Percentiles rank a stretch among this genome's conserved stretches.
These are phyloP conservation scores for Zea luxurians DNA, from an alignment of 176 grass and related monocot species.

Conservation along the genomic window DNA sequence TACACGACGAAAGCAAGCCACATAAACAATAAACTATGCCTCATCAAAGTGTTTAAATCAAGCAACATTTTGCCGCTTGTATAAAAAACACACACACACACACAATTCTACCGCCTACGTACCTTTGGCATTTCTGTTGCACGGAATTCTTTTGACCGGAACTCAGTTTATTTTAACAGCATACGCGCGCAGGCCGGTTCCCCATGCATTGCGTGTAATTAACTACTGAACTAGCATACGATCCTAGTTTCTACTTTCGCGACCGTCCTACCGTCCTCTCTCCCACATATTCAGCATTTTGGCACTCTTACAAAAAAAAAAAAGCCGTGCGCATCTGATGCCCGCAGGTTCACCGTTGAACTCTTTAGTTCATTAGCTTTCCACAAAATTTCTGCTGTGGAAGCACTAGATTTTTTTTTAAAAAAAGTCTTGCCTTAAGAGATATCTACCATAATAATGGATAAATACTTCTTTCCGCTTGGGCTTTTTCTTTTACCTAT, in stretches of 20 bases:
- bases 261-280: neutral
- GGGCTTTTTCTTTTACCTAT: too few species aligned
- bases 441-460: neutral
- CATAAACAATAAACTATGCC: too few species aligned
- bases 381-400: neutral
- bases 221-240: neutral
- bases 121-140: neutral
- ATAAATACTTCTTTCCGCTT: too few species aligned
- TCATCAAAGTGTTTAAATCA: neutral
- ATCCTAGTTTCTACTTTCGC: neutral
- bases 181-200: neutral
- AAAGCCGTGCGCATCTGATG: neutral
- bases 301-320: neutral
- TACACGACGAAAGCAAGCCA: too few species aligned
- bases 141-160: constrained; percentile 11
- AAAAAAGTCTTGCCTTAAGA: neutral
- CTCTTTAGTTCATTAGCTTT: neutral
- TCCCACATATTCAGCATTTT: neutral
- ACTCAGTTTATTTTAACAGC: neutral
- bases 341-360: neutral
- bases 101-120: neutral
- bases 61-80: neutral
- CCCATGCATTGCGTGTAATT: neutral
- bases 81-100: neutral
- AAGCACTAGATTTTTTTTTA: neutral